A percentile compares a stretch with the other conserved stretches of the same genome.
phyloP scores from a whole-genome alignment of 2,329 filamentous ascomycete species.

The Pestalotiopsis sp. region DNA sequence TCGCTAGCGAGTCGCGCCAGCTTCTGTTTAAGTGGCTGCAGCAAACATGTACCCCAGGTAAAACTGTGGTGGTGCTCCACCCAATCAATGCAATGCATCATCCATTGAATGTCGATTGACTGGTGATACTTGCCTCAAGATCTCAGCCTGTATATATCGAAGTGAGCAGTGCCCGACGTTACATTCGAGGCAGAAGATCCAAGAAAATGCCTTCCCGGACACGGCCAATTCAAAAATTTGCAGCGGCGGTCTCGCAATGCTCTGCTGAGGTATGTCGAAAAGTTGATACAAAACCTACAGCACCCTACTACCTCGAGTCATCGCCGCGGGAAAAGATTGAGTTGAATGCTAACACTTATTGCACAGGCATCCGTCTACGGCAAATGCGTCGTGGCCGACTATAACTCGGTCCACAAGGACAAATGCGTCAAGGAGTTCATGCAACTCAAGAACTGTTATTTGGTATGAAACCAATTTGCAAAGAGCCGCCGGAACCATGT shows the following conservation, averaged over 20 bases:
- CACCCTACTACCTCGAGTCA: not conserved
- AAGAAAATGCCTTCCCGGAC: conserved; percentile 26
- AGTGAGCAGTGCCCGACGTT: not conserved
- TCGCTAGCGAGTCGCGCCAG: not conserved
- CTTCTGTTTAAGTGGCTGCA: not conserved
- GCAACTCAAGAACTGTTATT: conserved; percentile 81
- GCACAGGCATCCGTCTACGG: conserved; percentile 80
- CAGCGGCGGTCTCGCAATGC: conserved; percentile 56
- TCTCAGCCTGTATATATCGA: not conserved
- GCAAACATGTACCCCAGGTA: not conserved
- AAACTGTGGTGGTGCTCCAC: not conserved
- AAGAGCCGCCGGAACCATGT: not conserved
- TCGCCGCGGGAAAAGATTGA: not conserved
- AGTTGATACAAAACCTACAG: not conserved
- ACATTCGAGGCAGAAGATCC: not conserved
- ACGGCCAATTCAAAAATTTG: conserved; percentile 58
- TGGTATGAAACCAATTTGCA: conserved; percentile 59
- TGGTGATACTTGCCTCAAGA: not conserved
- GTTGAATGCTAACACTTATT: not conserved
- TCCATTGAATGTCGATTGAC: not conserved
- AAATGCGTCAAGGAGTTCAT: conserved; percentile 88
- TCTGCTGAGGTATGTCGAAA: conserved; percentile 48
- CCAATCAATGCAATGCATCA: not conserved
- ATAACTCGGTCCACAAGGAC: conserved; percentile 86
- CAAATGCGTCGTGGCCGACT: conserved; percentile 88